Evolutionary conservation across 306 rosid genomes (phyloP), one percentile per base, ranked within the genome.

Genomic region (Vigna unguiculata): DNA sequence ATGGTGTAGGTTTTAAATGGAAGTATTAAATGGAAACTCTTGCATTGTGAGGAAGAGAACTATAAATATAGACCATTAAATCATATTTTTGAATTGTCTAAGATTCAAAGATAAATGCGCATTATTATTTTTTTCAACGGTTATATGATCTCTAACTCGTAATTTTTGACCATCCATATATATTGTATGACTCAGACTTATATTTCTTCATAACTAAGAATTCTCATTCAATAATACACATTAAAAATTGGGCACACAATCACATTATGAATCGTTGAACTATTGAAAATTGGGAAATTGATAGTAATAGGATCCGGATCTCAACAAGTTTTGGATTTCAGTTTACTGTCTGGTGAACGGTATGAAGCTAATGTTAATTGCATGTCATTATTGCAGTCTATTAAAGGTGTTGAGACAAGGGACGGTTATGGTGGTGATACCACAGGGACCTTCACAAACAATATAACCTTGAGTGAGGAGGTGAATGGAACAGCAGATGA

Each of bases 391-490:
- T 19, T 81, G 30, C 88, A 90, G 97, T 83, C 87, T 45, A 84
- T 78, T 78, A 80, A 83, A 60, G 69, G 72, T 60, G 90, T 75
- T 58, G 87, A 82, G 46, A 58, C 51, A 9, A 83, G 79, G 38
- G 93, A 81, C 34, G 86, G 62, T 54, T 68, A 76, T 68, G 90
- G 63, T 68, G 90, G 63, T n/a, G 88, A 85, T 78, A 62, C 71
- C 20, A 66, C 78, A 3, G 78, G 85, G 72, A 74, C 55, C 25
- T 11, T 59, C 22, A 79, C n/a, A 13, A 87, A 68, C 65, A 54
- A 80, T 54, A 30, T 63, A 36, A 86, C 86, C 61, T 22, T 87
- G 84, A 92, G 97, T 78, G 98, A 95, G 81, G 98, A 91, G 95
- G 98, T 91, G 81, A 92, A 90, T 11, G 97, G 93, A 62, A 88